Base-by-base conservation (phyloP, 2,329 filamentous ascomycete species). In the Camillea tinctor region DNA sequence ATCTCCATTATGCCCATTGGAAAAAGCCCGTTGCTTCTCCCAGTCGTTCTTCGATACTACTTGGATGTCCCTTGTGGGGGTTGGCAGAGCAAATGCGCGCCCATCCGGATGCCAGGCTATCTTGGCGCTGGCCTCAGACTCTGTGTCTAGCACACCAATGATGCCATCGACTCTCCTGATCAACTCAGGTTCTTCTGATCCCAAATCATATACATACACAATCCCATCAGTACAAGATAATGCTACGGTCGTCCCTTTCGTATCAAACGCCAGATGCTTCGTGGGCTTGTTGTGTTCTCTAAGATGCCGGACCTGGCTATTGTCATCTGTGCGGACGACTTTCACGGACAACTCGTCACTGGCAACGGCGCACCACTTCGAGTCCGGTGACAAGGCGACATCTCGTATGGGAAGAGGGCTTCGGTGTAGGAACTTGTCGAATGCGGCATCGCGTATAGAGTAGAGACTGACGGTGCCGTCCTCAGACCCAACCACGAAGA, bases 391-490 rank as follows among this genome's bases (percentile, higher is more conserved):
- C 15, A 99, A 80, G 3, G 91, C 88, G 56, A 99, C 81, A 73
- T 97, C 93, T 70, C 95, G 86, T 30, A 97, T 86, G 0, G 95
- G 92, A 2, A 97, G 80, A n/a, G 92, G 88, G 60, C 89, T 91
- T 65, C 95, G 88, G 23, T 93, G 84, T 55, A 99, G 84, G 66
- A 96, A 90, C 61, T 89, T 88, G 63, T 96, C 91, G 76, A 96
- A 92, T 24, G 81, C 76, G 69, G 88, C 88, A 2, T 85, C 86
- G 59, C 85, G 82, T 54, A 97, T 83, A n/a, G 90, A 91, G 79
- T 96, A 99, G 69, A 93, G 87, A 80, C 90, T 96, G 70, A 99
- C 92, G n/a, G 90, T 95, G 71, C 96, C 95, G 77, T 98, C 93
- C 75, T 99, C 94, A 20, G 92, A 91, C 24, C 93, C 95, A 63